Evolutionary conservation across 2,329 filamentous ascomycete genomes (phyloP).

Genomic region (Cytospora piceae): DNA sequence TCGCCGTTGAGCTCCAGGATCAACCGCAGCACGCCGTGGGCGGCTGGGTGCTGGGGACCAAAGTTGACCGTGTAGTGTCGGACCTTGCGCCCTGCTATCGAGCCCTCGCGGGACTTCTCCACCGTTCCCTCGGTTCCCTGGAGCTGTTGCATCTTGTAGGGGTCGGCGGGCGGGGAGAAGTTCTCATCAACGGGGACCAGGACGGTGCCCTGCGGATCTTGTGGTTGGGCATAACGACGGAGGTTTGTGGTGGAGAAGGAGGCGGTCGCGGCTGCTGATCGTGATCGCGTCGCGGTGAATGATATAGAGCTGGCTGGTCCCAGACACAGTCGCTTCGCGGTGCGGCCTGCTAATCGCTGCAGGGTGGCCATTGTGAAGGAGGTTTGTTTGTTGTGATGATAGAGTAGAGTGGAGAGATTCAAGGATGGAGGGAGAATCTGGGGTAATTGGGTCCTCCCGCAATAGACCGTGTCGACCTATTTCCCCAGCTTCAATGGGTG

Average conservation of each 20-base stretch:
- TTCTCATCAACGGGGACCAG: slow-evolving; percentile 68
- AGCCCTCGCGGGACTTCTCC: slow-evolving; percentile 53
- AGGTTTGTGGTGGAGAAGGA: slow-evolving; percentile 66
- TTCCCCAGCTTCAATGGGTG: slow-evolving; percentile 40
- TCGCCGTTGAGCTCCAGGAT: slow-evolving; percentile 98
- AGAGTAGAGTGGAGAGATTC: slow-evolving; percentile 36
- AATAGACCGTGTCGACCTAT: slow-evolving; percentile 34
- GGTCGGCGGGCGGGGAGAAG: slow-evolving; percentile 58
- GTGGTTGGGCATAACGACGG: slow-evolving; percentile 65
- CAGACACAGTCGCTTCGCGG: slow-evolving; percentile 69
- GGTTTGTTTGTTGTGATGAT: slow-evolving; percentile 38
- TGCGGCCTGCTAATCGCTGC: slow-evolving; percentile 72
- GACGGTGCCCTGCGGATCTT: slow-evolving; percentile 58
- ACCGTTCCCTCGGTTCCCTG: slow-evolving; percentile 47
- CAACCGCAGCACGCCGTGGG: slow-evolving; percentile 95
- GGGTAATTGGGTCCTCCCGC: slow-evolving; percentile 32
- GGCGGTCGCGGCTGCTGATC: slow-evolving; percentile 37
- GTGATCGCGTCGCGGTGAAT: slow-evolving; percentile 33
- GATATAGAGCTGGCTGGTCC: slow-evolving; percentile 42
- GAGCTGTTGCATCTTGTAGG: slow-evolving; percentile 50
- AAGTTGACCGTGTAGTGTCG: slow-evolving; percentile 99
- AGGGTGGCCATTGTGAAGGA: slow-evolving; percentile 65
- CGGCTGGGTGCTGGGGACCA: slow-evolving; percentile 96
- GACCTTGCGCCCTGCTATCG: slow-evolving; percentile 74
- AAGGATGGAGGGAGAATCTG: slow-evolving; percentile 26